Evolutionary conservation across 192 early-diverging fungal genomes (phyloP), one percentile per base, ranked within the genome.

Genomic region (Podila horticola): DNA sequence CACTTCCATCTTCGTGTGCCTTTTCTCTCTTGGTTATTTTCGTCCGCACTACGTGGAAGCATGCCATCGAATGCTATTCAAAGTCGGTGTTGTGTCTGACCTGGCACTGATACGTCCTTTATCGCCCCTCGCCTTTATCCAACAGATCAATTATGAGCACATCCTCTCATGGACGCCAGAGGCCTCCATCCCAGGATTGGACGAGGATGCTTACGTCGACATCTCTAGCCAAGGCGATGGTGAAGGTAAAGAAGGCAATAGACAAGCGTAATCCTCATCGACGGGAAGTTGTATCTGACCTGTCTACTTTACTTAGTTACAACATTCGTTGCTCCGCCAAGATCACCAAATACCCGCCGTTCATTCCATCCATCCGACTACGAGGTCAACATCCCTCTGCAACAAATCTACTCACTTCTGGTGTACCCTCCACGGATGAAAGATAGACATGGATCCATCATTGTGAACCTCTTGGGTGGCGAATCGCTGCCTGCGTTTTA

Each of bases 161-260:
- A 88, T 91, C 61, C 73, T 94, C 19, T 89, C 91, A 3, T 94
- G 92, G 92, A 92, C 90, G 11, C 92, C 92, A 20, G 92, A 94
- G 66, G 84, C 90, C 0, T 76, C 86, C 58, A 85, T 92, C 38
- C 84, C 90, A 3, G 79, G 84, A 41, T 75, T 90, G 26, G 90
- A 94, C 74, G 75, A 82, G 24, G 87, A 94, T 77, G 77, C 88
- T 0, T 90, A 88, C 74, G 88, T 91, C 20, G 88, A 91, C 60
- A 88, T 91, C 5, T 86, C 90, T 38, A 76, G 85, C 13, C 84
- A 86, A 36, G 86, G 86, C 19, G 88, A 87, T 74, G 59, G 66
- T 13, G 67, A 82, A 15, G 51, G 59, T 64, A 66, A 52, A 41
- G 19, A 69, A 66, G 52, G 22, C 38, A 13, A 8, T 15, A 15